Evolutionary conservation across 208 protist genomes (phyloP), one percentile per base, ranked within the genome.

Genomic region (Leishmania tarentolae): DNA sequence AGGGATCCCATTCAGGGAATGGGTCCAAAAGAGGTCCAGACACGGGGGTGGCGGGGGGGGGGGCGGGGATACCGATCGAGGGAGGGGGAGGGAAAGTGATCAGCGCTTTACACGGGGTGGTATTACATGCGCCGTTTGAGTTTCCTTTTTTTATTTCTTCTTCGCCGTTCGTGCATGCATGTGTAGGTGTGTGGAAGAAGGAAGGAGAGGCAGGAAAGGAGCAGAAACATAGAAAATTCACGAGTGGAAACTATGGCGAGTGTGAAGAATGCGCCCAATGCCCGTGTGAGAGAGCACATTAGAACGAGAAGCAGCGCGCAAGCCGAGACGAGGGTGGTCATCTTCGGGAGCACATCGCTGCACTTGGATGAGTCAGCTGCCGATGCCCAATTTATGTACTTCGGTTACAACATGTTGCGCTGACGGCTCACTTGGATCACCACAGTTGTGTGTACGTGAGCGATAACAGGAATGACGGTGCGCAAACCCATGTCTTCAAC

Each of bases 141-240:
- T 63, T 31, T 31, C 57, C 7, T 35, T 63, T 31, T 31, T 19
- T 53, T 53, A 53, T 53, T 6, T 47, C 11, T 47, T 47, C 21
- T 53, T 53, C 50, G 13, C 17, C 31, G 56, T 61, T 7, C 28
- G 31, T 61, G 0, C 28, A 61, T 61, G 28, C 31, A 59, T 59
- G 13, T 37, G 9, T 70, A 1, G 53, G 40, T 46, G 61, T 19
- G 63, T 57, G 53, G 50, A 53, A 82, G 71, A 40, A 42, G 44
- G 75, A 59, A n/a, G 28, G 80, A 65, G 52, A 50, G 63, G 56
- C 42, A 73, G 56, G 42, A 9, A 71, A 24, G 31, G 37, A 65
- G 70, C 15, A 52, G 42, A 44, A 53, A 44, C 46, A 69, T 57
- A 63, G 17, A 0, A 78, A 24, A 73, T 15, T 15, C 5, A n/a